These are phyloP conservation scores for Cercospora sp. DNA, from an alignment of 2,329 filamentous ascomycete genomes.

Conservation along the genomic window DNA sequence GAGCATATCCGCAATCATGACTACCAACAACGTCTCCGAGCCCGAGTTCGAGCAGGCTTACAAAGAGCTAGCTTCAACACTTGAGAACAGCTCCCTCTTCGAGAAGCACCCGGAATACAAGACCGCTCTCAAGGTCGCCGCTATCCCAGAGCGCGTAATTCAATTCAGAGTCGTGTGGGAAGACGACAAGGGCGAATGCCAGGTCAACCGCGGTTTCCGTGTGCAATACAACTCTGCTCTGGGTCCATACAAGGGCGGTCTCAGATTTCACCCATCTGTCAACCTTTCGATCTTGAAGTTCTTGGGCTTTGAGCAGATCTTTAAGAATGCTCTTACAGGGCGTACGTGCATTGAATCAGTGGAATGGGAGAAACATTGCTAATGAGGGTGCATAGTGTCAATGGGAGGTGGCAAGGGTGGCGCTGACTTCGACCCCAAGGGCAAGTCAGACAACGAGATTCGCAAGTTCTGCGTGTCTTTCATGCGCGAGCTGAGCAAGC, in stretches of 20 bases:
- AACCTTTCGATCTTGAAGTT: slow-evolving; percentile 84
- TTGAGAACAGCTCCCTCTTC: slow-evolving; percentile 92
- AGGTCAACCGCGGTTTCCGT: slow-evolving; percentile 92
- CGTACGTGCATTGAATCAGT: slow-evolving; percentile 57
- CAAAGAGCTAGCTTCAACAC: slow-evolving; percentile 78
- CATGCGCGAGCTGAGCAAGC: slow-evolving; percentile 92
- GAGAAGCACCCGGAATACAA: slow-evolving; percentile 91
- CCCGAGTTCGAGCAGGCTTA: slow-evolving; percentile 77
- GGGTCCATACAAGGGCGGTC: slow-evolving; percentile 96
- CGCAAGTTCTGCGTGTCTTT: slow-evolving; percentile 94
- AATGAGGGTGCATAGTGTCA: slow-evolving; percentile 57
- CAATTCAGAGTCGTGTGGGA: slow-evolving; percentile 99
- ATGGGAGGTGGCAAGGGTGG: slow-evolving; percentile 99
- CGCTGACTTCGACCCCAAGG: slow-evolving; percentile 98
- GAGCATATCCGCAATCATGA: slow-evolving; percentile 39
- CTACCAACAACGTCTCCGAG: slow-evolving; percentile 70
- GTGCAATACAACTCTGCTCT: slow-evolving; percentile 99
- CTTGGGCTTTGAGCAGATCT: slow-evolving; percentile 98
- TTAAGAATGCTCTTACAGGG: slow-evolving; percentile 98
- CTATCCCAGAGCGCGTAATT: slow-evolving; percentile 91
- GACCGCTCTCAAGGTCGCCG: slow-evolving; percentile 81
- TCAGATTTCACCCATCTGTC: slow-evolving; percentile 89
- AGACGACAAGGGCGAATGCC: slow-evolving; percentile 82
- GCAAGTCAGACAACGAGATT: slow-evolving; percentile 96
- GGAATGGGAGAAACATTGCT: neutral